Base-by-base conservation (phyloP, 495 filamentous ascomycete species). In the Aspergillus homomorphus region DNA sequence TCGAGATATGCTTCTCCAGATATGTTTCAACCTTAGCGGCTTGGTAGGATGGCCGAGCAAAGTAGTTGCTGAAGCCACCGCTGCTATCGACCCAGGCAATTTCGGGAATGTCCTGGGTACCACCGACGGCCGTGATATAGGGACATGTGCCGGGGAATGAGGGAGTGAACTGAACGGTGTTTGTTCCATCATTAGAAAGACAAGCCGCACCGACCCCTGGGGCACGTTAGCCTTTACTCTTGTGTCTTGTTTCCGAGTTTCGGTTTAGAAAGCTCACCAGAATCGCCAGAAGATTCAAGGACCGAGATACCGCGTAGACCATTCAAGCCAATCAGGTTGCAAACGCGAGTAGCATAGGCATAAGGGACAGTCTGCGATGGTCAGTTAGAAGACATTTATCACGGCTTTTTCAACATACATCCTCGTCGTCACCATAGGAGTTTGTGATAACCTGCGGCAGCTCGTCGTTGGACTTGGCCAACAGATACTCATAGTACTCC, bases 381-480 rank as follows among this genome's bases (percentile, higher is more conserved):
- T 3, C 6, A 28, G 16, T 59, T n/a, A 44, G 23, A 16, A 22
- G 24, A 21, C 26, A 21, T 45, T 19, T 10, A 38, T 43, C 26
- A 21, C 5, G 18, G 16, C 33, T 14, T 12, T 20, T 18, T 16
- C 9, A n/a, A 19, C 26, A 48, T 59, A 69, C 53, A 60, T 68
- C 75, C 66, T 92, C 89, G 53, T 88, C 82, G 61, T 90, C 87
- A 49, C 86, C 87, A 65, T 91, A 92, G 0, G 85, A 88, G 48
- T 84, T 86, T 48, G 84, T 82, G 60, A 92, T 81, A 21, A 86
- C 81, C 55, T 85, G 82, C 4, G 88, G 89, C 30, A 91, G 77
- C 45, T 82, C 72, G 33, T 66, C 59, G 52, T 79, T 73, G 66
- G 84, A 84, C 19, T 83, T 44, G 9, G 68, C 67, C 33, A 82